phyloP scores from a whole-genome alignment of 495 filamentous ascomycete species.

The Apiosordaria backusii region DNA sequence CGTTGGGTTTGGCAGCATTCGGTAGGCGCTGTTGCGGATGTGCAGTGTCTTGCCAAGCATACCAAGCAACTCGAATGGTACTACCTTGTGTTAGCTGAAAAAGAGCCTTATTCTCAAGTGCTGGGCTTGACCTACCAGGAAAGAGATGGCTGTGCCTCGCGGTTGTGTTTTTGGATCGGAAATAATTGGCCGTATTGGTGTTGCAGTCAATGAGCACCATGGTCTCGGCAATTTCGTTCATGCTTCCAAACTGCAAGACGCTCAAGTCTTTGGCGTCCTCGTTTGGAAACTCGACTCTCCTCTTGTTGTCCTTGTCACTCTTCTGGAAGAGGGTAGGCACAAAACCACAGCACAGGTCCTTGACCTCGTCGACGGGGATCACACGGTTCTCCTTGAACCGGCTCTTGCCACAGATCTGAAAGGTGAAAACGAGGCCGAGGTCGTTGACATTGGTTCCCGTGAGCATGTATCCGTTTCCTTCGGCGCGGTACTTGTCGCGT shows the following conservation, averaged over 20 bases:
- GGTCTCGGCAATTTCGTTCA: constrained; percentile 42
- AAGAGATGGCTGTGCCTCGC: constrained; percentile 42
- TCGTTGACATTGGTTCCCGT: constrained; percentile 41
- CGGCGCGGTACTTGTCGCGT: constrained; percentile 44
- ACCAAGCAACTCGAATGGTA: constrained; percentile 50
- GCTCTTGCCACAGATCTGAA: constrained; percentile 41
- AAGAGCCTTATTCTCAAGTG: not conserved
- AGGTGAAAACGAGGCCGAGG: constrained; percentile 46
- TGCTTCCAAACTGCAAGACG: constrained; percentile 36
- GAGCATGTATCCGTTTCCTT: constrained; percentile 51
- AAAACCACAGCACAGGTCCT: constrained; percentile 46
- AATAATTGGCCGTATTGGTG: constrained; percentile 39
- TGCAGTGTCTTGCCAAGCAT: constrained; percentile 49
- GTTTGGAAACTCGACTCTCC: constrained; percentile 35
- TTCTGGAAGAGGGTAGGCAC: constrained; percentile 45
- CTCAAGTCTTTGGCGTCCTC: constrained; percentile 36
- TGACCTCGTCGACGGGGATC: constrained; percentile 44
- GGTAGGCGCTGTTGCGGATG: constrained; percentile 39
- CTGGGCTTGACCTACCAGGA: constrained; percentile 33
- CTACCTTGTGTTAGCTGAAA: constrained; percentile 26
- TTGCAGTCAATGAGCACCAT: constrained; percentile 45
- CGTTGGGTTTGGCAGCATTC: constrained; percentile 50
- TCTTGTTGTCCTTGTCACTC: constrained; percentile 28
- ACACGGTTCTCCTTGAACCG: constrained; percentile 43
- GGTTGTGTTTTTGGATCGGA: constrained; percentile 29